A percentile compares a stretch with the other conserved stretches of the same genome.
These are phyloP conservation scores for Wallacemonas sp. DNA, from an alignment of 208 protist species.

Conservation along the genomic window DNA sequence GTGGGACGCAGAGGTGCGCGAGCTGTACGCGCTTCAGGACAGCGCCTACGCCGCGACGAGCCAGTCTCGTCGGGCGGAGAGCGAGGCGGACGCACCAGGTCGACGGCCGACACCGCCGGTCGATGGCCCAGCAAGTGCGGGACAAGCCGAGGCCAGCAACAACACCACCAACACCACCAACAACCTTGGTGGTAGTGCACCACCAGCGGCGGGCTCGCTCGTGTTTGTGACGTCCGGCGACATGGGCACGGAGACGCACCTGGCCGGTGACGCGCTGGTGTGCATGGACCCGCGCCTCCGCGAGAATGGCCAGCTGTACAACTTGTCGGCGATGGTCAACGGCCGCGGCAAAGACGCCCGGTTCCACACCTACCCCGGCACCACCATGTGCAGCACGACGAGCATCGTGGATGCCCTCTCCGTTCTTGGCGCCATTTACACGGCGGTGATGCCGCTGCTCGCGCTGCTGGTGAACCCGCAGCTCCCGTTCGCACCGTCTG, in stretches of 20 bases:
- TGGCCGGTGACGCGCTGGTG: slow-evolving; percentile 47
- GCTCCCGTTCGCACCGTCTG: slow-evolving; percentile 52
- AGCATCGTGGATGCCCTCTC: slow-evolving; percentile 77
- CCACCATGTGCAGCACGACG: slow-evolving; percentile 60
- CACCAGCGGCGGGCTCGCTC: not conserved
- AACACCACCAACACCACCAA: not conserved
- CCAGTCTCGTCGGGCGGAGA: no score
- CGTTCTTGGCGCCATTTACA: slow-evolving; percentile 65
- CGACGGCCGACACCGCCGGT: no score
- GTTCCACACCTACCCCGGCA: slow-evolving; percentile 75
- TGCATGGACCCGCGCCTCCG: slow-evolving; percentile 82
- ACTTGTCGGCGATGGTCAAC: slow-evolving; percentile 68
- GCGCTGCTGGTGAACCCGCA: slow-evolving; percentile 65
- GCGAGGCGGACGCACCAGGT: no score
- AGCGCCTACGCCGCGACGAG: slow-evolving; percentile 11
- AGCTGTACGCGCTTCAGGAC: slow-evolving; percentile 24
- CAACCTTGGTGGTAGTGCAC: not conserved
- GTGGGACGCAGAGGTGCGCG: slow-evolving; percentile 32
- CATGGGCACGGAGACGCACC: slow-evolving; percentile 33
- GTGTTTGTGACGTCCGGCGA: slow-evolving; percentile 4
- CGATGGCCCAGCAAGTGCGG: no score
- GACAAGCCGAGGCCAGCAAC: no score
- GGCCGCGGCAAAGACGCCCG: slow-evolving; percentile 48
- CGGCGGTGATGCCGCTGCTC: slow-evolving; percentile 72
- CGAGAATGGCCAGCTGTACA: slow-evolving; percentile 74